Evolutionary conservation across 768 basidiomycete species (phyloP).

Genomic region (Glaciozyma antarctica): DNA sequence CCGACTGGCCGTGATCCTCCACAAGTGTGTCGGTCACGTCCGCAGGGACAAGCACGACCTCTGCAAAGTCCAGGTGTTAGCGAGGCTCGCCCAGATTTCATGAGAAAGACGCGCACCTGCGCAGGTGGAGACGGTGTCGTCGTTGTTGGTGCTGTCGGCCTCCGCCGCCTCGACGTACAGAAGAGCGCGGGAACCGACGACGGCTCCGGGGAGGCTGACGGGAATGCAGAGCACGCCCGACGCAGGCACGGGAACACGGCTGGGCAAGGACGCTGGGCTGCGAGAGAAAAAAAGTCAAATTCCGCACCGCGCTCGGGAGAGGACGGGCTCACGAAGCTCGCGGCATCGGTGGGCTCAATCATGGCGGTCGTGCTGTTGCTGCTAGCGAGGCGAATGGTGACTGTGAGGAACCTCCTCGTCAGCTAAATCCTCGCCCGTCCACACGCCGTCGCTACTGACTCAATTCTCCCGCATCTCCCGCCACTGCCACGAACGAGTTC

Average conservation of each 20-base stretch:
- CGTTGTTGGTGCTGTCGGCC: neutral
- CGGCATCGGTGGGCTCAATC: neutral
- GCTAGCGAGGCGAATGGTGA: slow-evolving; percentile 1
- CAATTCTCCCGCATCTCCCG: slow-evolving; percentile 6
- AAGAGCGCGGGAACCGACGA: neutral
- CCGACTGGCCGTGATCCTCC: neutral
- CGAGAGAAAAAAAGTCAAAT: neutral
- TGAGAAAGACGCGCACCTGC: neutral
- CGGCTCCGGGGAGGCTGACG: neutral
- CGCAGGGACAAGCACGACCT: slow-evolving; percentile 11
- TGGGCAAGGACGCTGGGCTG: slow-evolving; percentile 8
- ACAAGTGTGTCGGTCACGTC: neutral
- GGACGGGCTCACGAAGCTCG: neutral
- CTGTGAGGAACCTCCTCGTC: too few relatives aligned
- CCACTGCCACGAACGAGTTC: neutral
- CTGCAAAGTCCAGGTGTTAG: neutral
- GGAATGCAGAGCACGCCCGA: slow-evolving; percentile 17
- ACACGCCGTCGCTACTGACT: neutral
- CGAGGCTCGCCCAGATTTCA: neutral
- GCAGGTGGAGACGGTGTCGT: slow-evolving; percentile 3
- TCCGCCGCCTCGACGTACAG: slow-evolving; percentile 9
- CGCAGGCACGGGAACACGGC: neutral
- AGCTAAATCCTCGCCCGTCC: too few relatives aligned
- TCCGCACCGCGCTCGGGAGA: neutral
- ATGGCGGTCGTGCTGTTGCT: slow-evolving; percentile 3